phyloP scores from a whole-genome alignment of 1,284 basidiomycete genomes.

The Uromyces viciae-fabae region DNA sequence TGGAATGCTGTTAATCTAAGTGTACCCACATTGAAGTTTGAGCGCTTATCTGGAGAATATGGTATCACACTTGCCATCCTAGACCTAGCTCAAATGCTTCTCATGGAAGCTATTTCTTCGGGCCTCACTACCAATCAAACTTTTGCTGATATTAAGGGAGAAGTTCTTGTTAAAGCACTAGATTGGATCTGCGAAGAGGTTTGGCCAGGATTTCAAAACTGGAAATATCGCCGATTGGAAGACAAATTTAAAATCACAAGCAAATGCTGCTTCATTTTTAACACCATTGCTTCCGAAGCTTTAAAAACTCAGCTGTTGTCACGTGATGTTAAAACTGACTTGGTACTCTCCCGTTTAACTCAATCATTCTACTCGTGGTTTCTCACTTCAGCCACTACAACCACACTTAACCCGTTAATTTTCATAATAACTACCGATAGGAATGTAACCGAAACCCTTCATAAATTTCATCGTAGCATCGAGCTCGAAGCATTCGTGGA shows the following conservation, averaged over 20 bases:
- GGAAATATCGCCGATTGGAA: constrained; percentile 43
- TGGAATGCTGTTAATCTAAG: constrained; percentile 17
- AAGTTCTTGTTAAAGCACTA: constrained; percentile 36
- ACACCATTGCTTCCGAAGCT: constrained; percentile 28
- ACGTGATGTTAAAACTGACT: constrained; percentile 22
- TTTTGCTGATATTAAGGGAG: constrained; percentile 37
- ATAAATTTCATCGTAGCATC: constrained; percentile 21
- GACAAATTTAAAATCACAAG: constrained; percentile 39
- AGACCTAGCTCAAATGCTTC: constrained; percentile 35
- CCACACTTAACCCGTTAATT: constrained; percentile 42
- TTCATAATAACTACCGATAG: constrained; percentile 21
- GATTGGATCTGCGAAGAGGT: constrained; percentile 41
- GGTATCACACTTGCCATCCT: constrained; percentile 39
- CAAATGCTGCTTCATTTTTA: constrained; percentile 29
- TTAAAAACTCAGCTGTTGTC: constrained; percentile 35
- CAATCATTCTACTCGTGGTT: constrained; percentile 26
- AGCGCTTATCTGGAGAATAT: constrained; percentile 36
- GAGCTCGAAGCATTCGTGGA: constrained; percentile 26
- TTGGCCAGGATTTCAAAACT: constrained; percentile 45
- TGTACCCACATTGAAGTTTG: constrained; percentile 23
- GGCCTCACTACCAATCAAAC: constrained; percentile 29
- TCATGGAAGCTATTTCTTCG: constrained; percentile 30
- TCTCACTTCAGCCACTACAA: constrained; percentile 29
- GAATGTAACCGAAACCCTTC: constrained; percentile 25
- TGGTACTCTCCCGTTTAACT: constrained; percentile 10